Conservation (phyloP, 108 stramenopile genomes). For the Skeletonema costatum region DNA sequence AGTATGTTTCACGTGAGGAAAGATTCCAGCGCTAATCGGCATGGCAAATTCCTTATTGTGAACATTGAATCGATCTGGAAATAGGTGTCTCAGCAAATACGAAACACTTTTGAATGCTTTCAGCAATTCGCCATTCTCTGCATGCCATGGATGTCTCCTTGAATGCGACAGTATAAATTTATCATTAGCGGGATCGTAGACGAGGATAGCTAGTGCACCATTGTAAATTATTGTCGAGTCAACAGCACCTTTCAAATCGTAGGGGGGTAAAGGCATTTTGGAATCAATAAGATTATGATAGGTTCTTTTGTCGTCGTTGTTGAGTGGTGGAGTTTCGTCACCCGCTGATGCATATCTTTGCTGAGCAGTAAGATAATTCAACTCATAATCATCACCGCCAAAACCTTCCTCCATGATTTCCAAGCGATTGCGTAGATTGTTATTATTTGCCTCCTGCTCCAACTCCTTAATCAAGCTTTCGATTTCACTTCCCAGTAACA, state of each 20-base stretch:
- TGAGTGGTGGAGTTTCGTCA: not conserved
- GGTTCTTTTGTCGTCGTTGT: not conserved
- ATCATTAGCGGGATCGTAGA: not conserved
- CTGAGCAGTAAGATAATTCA: not conserved
- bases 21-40: not conserved
- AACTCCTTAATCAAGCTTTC: not conserved
- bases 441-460: not conserved
- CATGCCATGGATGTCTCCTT: not conserved
- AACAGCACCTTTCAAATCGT: not conserved
- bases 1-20: not conserved
- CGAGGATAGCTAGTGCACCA: not conserved
- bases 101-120: not conserved
- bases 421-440: not conserved
- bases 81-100: not conserved
- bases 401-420: not conserved
- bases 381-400: not conserved
- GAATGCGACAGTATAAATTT: not conserved
- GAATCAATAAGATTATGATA: not conserved
- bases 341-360: not conserved
- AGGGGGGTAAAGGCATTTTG: not conserved
- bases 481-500: not conserved
- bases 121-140: not conserved
- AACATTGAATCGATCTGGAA: not conserved
- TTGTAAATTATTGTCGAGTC: not conserved
- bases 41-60: not conserved